phyloP scores from a whole-genome alignment of 805 yeast genomes.

The Yamadazyma ubonensis region DNA sequence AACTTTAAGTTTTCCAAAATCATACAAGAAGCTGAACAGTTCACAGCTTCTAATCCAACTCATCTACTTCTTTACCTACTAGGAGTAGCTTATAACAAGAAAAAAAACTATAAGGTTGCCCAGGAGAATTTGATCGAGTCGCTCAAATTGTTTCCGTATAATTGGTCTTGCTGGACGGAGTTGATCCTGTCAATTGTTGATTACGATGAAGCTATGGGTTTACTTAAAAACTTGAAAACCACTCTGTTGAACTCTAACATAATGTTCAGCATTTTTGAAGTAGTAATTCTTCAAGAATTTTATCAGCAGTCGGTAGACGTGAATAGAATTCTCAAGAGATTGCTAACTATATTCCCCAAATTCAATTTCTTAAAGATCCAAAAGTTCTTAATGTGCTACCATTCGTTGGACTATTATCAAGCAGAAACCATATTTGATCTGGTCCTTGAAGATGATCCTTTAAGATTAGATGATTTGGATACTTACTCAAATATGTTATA shows the following conservation, averaged over 20 bases:
- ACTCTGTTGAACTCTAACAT: slow-evolving; percentile 28
- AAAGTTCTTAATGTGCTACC: slow-evolving; percentile 77
- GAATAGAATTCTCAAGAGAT: slow-evolving; percentile 42
- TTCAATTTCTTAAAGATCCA: slow-evolving; percentile 77
- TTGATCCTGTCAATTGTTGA: slow-evolving; percentile 59
- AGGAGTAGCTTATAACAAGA: slow-evolving; percentile 66
- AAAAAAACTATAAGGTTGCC: slow-evolving; percentile 61
- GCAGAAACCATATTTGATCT: slow-evolving; percentile 81
- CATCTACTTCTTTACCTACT: slow-evolving; percentile 68
- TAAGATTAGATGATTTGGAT: slow-evolving; percentile 87
- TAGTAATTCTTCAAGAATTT: slow-evolving; percentile 73
- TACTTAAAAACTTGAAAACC: slow-evolving; percentile 38
- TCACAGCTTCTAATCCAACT: slow-evolving; percentile 32
- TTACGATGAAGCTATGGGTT: slow-evolving; percentile 55
- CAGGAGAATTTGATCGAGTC: slow-evolving; percentile 60
- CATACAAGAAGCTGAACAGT: slow-evolving; percentile 39
- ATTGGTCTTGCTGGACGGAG: slow-evolving; percentile 95
- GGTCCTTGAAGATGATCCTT: slow-evolving; percentile 71
- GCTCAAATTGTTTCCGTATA: slow-evolving; percentile 67
- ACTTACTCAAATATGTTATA: slow-evolving; percentile 91
- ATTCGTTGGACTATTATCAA: slow-evolving; percentile 77
- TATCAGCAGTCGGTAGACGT: slow-evolving; percentile 52
- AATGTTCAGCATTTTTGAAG: slow-evolving; percentile 56
- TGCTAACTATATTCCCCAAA: slow-evolving; percentile 62
- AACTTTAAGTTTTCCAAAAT: slow-evolving; percentile 33